Base-by-base conservation (phyloP, 164 flowering plant species). In the Cinnamomum chago region DNA sequence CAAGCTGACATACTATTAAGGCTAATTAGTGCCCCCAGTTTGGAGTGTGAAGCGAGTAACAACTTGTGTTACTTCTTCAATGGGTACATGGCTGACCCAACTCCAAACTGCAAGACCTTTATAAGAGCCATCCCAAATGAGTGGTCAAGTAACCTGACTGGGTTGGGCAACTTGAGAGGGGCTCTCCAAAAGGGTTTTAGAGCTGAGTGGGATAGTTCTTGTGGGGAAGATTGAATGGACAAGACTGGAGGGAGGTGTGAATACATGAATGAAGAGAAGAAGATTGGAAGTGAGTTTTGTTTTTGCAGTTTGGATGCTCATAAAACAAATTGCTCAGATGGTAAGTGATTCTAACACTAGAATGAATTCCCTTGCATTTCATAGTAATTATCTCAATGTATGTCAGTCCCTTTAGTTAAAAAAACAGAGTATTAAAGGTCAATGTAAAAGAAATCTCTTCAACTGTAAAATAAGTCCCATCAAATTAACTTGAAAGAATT, bases 281-380 rank as follows among this genome's bases (percentile, higher is more conserved):
- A 35, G 40, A 35, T 35, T 35, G 64, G 64, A 18, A 58, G 64
- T 58, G 64, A 58, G 24, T 9, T 62, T 40, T 65, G 69, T 24
- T 73, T 73, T 17, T 73, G 75, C 24, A 15, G 20, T 11, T 51
- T 50, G 17, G 62, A 69, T 30, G 60, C 50, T 23, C 70, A 73
- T 7, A 73, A 25, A 25, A 30, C 25, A 58, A 73, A 73, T 24
- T 73, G 75, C 69, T 50, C 72, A 1, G 68, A 73, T 73, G 75
- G 75, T 73, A 64, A 47, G 69, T 50, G 15, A n/a, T 35, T 35
- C 40, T 35, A 5, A 5, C 9, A 35, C 6, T 35, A 5, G 40
- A 35, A 35, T 6, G 9, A 9, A 35, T 35, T 35, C 1, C 40
- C 40, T 35, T 35, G 40, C 40, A 35, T 35, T 35, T 35, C 40